Base-by-base conservation (phyloP, 2,329 filamentous ascomycete species). In the Ceratocystis huliohia region DNA sequence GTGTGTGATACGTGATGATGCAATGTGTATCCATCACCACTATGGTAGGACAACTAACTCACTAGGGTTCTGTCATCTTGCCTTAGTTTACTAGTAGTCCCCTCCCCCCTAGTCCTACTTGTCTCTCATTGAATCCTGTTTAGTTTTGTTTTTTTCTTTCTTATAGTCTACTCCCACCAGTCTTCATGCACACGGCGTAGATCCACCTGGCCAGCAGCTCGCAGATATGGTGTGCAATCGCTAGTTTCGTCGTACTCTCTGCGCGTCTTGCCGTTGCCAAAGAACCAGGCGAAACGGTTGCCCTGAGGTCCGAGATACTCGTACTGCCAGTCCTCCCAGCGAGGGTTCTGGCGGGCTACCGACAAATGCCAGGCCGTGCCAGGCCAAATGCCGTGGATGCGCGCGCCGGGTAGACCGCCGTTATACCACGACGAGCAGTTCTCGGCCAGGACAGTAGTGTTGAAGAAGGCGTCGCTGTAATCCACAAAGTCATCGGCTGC, bases 371-470 rank as follows among this genome's bases (percentile, higher is more conserved):
- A 77, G 0, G 85, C 85, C 69, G 84, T 87, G 0, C 87, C 87
- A 0, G 87, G 88, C 82, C 87, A 91, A 5, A 88, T 72, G 0
- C 86, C 87, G 69, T 88, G 84, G 28, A 90, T 84, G 3, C 85
- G 76, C 0, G 79, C 81, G 0, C 86, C 86, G 0, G 85, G 81
- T 5, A 75, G 75, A 0, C 84, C 84, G 13, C 87, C 84, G 68
- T 90, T 90, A 68, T 87, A 88, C 88, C 88, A 90, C 0, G 83
- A 87, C 50, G 82, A 84, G 72, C 87, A 90, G 66, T 83, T 81
- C 64, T 86, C 83, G 0, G 79, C 78, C 66, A 86, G 74, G 1
- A 84, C 81, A 0, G 81, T 84, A 25, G 74, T 78, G 0, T 75
- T 73, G 70, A 84, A 84, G 72, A 83, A 84, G 0, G 79, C 78